Conservation (phyloP, 1,139 yeast genomes). For the Yamadazyma blattariae region DNA sequence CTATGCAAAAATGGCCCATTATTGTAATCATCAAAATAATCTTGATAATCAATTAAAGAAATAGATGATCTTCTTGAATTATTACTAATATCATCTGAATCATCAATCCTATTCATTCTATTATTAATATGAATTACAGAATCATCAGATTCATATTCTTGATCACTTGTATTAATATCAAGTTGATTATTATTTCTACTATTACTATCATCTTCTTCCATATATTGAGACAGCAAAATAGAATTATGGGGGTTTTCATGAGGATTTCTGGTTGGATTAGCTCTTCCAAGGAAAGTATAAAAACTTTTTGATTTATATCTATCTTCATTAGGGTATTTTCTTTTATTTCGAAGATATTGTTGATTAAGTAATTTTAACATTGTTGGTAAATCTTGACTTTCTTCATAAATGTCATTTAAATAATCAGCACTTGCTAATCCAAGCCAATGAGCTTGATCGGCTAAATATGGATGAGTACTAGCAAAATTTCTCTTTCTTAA, state of each 20-base stretch:
- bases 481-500: conserved; percentile 45
- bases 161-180: background rate
- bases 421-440: conserved; percentile 36
- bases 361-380: conserved; percentile 37
- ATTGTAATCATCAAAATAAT: background rate
- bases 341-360: conserved; percentile 30
- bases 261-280: conserved; percentile 9
- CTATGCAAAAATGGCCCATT: too few species aligned
- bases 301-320: conserved; percentile 38
- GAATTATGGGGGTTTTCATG: background rate
- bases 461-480: conserved; percentile 46
- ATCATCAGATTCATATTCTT: conserved; percentile 6
- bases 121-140: background rate
- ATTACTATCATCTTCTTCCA: background rate
- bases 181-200: background rate
- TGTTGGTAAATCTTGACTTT: conserved; percentile 29
- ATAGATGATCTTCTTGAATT: conserved; percentile 3
- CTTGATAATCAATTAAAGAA: conserved; percentile 3
- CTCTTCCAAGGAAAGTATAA: conserved; percentile 34
- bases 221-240: conserved; percentile 2
- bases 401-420: conserved; percentile 38
- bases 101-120: conserved; percentile 1
- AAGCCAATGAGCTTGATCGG: conserved; percentile 47
- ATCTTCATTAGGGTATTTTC: conserved; percentile 37
- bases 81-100: conserved; percentile 5